Conservation (phyloP, 257 asterid species). For the Osmanthus fragrans region DNA sequence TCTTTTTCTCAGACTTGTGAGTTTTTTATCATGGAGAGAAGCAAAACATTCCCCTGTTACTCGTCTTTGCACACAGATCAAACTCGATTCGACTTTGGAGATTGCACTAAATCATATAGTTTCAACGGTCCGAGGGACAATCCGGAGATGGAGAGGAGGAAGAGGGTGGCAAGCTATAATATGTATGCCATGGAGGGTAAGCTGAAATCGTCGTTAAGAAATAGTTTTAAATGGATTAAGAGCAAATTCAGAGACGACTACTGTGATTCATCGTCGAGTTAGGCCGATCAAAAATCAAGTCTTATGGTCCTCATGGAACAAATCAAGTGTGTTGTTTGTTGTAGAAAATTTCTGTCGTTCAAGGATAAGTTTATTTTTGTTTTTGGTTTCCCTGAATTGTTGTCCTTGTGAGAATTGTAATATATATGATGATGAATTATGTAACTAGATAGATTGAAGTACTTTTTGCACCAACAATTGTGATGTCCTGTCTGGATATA, state of each 20-base stretch:
- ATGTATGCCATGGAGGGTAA: constrained; percentile 80
- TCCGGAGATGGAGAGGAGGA: constrained; percentile 77
- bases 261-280: constrained; percentile 29
- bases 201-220: constrained; percentile 75
- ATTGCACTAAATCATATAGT: constrained; percentile 68
- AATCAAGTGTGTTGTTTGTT: not conserved
- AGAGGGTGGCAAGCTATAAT: constrained; percentile 78
- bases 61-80: constrained; percentile 69
- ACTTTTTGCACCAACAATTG: not conserved
- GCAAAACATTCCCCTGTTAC: constrained; percentile 69
- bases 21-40: constrained; percentile 59
- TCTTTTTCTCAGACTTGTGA: constrained; percentile 3
- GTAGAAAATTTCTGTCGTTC: not conserved
- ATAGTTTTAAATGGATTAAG: constrained; percentile 93
- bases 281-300: not conserved
- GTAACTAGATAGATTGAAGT: not conserved
- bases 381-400: not conserved
- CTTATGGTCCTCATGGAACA: not conserved
- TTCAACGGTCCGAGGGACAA: constrained; percentile 80
- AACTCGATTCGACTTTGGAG: constrained; percentile 70
- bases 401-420: not conserved
- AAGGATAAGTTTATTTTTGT: not conserved
- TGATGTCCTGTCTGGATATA: not conserved
- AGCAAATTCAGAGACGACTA: constrained; percentile 59
- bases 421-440: not conserved